Percentiles rank a stretch among this genome's conserved stretches.
Conservation (phyloP, 2,329 filamentous ascomycete species). For the Fusarium sp. region DNA sequence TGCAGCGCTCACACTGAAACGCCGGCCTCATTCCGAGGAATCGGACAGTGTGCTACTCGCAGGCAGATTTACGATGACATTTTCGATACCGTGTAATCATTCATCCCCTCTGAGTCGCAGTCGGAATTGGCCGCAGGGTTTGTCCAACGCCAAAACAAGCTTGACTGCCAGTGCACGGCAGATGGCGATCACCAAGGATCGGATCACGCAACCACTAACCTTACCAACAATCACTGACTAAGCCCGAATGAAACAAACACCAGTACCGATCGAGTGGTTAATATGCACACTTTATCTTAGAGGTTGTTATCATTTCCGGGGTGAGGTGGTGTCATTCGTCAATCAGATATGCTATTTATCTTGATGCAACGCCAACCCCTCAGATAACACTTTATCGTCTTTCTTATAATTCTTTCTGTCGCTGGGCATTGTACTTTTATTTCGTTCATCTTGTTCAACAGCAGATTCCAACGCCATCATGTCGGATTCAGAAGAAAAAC, state of each 20-base stretch:
- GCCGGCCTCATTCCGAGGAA: no score
- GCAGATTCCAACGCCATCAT: not conserved
- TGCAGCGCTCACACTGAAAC: no score
- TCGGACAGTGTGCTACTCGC: no score
- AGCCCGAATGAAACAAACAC: not conserved
- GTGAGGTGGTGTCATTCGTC: conserved; percentile 6
- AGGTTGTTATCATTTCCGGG: conserved; percentile 4
- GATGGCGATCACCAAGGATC: not conserved
- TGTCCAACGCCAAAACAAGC: not conserved
- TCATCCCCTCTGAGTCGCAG: no score
- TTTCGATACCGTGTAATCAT: no score
- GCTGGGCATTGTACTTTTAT: not conserved
- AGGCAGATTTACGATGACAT: no score
- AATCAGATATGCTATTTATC: conserved; percentile 6
- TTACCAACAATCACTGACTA: conserved; percentile 5
- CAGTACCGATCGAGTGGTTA: not conserved
- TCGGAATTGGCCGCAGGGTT: no score
- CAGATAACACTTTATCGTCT: not conserved
- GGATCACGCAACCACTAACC: conserved; percentile 9
- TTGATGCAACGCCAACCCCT: not conserved
- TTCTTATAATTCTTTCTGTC: not conserved
- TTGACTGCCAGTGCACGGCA: not conserved
- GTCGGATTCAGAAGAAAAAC: conserved; percentile 15
- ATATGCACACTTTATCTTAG: conserved; percentile 1
- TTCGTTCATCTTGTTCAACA: not conserved